A percentile compares a stretch with the other conserved stretches of the same genome.
Evolutionary conservation across 2,329 filamentous ascomycete genomes (phyloP).

Genomic region (Colletotrichum spaethianum): DNA sequence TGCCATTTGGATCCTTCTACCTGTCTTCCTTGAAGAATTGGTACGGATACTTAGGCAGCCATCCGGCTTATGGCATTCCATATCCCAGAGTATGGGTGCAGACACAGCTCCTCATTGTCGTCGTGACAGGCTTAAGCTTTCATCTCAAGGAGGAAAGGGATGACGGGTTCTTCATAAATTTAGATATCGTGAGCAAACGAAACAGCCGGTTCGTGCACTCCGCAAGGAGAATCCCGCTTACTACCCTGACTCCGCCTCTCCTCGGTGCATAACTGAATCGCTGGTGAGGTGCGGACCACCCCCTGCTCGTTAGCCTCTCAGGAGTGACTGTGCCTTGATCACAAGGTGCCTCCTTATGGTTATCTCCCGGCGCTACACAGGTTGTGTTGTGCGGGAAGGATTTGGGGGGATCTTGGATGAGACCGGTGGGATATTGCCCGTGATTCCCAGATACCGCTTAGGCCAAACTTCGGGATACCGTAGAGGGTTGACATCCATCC

Average conservation of each 20-base stretch:
- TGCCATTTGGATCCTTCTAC: background rate
- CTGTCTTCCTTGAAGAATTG: background rate
- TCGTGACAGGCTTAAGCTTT: constrained; percentile 23
- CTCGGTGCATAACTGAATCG: constrained; percentile 11
- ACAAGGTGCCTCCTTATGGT: background rate
- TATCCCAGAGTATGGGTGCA: background rate
- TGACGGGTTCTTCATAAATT: constrained; percentile 11
- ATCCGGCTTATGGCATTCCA: background rate
- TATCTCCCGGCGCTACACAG: background rate
- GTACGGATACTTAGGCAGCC: background rate
- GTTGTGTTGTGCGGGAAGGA: background rate
- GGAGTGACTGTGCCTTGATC: constrained; percentile 23
- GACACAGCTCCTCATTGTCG: background rate
- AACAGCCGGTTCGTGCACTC: constrained; percentile 6
- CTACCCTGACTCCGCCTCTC: background rate
- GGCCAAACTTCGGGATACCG: constrained; percentile 12
- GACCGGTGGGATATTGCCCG: background rate
- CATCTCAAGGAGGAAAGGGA: constrained; percentile 13
- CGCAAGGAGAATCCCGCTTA: constrained; percentile 23
- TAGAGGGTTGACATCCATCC: constrained; percentile 1
- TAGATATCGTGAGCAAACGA: constrained; percentile 12
- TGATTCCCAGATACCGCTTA: background rate
- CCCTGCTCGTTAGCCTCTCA: background rate
- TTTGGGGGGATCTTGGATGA: background rate
- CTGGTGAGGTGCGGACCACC: constrained; percentile 7